Conservation (phyloP, 495 filamentous ascomycete species). For the Aspergillus indologenus region DNA sequence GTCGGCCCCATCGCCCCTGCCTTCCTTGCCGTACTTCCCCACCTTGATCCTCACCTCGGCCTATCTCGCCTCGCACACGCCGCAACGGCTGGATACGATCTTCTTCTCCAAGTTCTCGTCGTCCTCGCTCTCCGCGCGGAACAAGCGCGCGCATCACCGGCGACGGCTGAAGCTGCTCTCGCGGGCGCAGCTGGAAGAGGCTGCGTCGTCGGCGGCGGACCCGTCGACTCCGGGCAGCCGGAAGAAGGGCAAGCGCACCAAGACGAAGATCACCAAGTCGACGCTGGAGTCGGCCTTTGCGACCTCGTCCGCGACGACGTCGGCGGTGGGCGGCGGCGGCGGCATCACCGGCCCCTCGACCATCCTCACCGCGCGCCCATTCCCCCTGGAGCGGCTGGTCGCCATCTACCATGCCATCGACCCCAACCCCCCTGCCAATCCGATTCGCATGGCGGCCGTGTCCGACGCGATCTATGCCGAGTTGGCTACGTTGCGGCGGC, state of each 20-base stretch:
- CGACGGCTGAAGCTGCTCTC: conserved; percentile 47
- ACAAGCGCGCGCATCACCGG: conserved; percentile 57
- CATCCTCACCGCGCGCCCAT: conserved; percentile 73
- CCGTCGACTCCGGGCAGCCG: conserved; percentile 26
- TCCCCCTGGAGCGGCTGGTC: conserved; percentile 80
- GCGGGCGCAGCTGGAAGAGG: conserved; percentile 40
- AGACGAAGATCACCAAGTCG: conserved; percentile 50
- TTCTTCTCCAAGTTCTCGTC: conserved; percentile 83
- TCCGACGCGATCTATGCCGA: conserved; percentile 66
- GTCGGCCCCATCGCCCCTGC: conserved; percentile 36
- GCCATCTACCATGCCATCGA: conserved; percentile 82
- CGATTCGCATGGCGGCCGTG: conserved; percentile 44
- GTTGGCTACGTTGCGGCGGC: conserved; percentile 74
- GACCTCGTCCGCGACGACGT: conserved; percentile 39
- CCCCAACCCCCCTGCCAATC: conserved; percentile 57
- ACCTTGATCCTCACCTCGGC: conserved; percentile 79
- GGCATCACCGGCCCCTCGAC: conserved; percentile 62
- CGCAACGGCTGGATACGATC: conserved; percentile 68
- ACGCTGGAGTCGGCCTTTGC: conserved; percentile 41
- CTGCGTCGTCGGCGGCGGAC: conserved; percentile 20
- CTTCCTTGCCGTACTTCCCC: conserved; percentile 70
- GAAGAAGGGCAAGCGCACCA: conserved; percentile 38
- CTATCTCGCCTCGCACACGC: conserved; percentile 89
- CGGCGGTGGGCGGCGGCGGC: conserved; percentile 31
- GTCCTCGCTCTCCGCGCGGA: conserved; percentile 42